Conservation (phyloP, 139 green algal genomes). For the Volvox africanus region DNA sequence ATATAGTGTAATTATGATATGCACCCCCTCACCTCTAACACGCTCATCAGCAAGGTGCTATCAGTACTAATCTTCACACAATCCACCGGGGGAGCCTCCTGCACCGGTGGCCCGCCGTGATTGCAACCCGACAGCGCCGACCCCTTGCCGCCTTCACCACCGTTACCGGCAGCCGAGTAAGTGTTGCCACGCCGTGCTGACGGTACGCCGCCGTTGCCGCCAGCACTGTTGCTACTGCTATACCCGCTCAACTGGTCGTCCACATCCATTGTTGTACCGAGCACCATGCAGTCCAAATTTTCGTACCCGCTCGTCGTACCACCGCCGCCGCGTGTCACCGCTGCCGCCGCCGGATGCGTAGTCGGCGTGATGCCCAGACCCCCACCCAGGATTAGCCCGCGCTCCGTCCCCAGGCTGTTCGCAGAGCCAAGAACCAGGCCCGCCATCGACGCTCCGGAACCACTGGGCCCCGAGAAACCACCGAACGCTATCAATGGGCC, state of each 20-base stretch:
- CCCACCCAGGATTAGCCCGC: neutral
- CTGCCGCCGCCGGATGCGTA: neutral
- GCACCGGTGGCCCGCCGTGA: no score
- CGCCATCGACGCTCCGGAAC: slow-evolving; percentile 6
- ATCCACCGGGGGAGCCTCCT: slow-evolving; percentile 7
- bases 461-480: neutral
- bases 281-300: slow-evolving; percentile 28
- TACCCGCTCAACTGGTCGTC: slow-evolving; percentile 11
- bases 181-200: neutral
- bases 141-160: neutral
- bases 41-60: slow-evolving; percentile 56
- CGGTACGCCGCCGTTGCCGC: neutral
- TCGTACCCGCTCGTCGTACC: neutral
- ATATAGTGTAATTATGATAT: no score
- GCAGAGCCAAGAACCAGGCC: neutral
- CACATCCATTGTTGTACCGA: neutral
- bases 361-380: neutral
- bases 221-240: neutral
- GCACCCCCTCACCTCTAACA: slow-evolving; percentile 42
- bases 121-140: neutral
- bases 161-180: neutral
- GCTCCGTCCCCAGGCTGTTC: slow-evolving; percentile 3
- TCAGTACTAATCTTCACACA: slow-evolving; percentile 45
- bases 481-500: neutral
- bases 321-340: neutral